These are phyloP conservation scores for Mrakia gelida DNA, from an alignment of 768 basidiomycete species.

Conservation along the genomic window DNA sequence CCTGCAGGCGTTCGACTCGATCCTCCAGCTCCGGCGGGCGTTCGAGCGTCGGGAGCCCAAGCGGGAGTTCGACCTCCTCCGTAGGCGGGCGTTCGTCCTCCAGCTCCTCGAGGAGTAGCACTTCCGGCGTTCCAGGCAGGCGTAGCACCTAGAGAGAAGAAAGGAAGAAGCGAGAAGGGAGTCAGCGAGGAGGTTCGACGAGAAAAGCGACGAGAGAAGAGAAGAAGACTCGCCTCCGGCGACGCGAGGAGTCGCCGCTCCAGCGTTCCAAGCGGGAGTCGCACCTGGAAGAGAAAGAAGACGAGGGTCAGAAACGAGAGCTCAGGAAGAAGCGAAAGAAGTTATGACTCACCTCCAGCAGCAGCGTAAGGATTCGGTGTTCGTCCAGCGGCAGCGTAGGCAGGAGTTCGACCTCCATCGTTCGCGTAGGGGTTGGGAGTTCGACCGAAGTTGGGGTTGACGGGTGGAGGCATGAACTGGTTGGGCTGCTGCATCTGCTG, in stretches of 20 bases:
- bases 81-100: conserved; percentile 37
- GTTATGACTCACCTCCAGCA: conserved; percentile 18
- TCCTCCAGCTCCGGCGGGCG: conserved; percentile 47
- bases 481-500: conserved; percentile 18
- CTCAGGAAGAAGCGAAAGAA: background rate
- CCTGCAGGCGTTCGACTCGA: conserved; percentile 26
- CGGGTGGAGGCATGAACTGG: background rate
- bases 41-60: conserved; percentile 45
- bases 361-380: conserved; percentile 53
- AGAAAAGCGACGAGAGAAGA: background rate
- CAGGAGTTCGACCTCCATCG: conserved; percentile 35
- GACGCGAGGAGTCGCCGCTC: conserved; percentile 24
- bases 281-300: conserved; percentile 9
- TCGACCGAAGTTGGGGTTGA: conserved; percentile 19
- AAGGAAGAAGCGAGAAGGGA: too few species aligned
- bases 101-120: conserved; percentile 27
- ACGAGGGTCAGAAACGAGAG: background rate
- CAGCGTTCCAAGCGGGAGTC: conserved; percentile 45
- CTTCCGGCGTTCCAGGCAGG: conserved; percentile 45
- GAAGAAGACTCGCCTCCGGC: conserved; percentile 12
- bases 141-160: conserved; percentile 31
- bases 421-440: conserved; percentile 35
- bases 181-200: background rate
- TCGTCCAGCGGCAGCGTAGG: conserved; percentile 42
- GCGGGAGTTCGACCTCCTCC: conserved; percentile 34